Percentiles rank a stretch among this genome's conserved stretches.
These are phyloP conservation scores for Epichloe sylvatica DNA, from an alignment of 2,329 filamentous ascomycete species.

Conservation along the genomic window DNA sequence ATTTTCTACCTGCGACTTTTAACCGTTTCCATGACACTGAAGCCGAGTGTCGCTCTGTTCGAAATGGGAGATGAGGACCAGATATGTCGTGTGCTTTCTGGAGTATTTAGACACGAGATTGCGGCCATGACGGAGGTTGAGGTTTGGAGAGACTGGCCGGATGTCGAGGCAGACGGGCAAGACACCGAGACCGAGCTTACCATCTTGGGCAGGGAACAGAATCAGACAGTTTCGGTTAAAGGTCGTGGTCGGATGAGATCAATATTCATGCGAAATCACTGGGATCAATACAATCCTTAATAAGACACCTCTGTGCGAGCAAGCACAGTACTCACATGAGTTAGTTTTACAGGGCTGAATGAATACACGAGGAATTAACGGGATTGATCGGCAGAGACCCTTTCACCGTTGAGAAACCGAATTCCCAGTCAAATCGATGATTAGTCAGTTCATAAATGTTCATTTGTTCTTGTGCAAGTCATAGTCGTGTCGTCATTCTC, in stretches of 20 bases:
- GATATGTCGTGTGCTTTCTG: conserved; percentile 45
- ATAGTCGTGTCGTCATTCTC: conserved; percentile 1
- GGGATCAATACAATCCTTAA: background rate
- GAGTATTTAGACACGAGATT: conserved; percentile 24
- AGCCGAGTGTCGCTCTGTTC: conserved; percentile 45
- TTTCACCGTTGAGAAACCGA: background rate
- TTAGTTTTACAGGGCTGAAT: background rate
- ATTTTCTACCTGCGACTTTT: conserved; percentile 57
- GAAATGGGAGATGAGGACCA: conserved; percentile 61
- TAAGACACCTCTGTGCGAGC: background rate
- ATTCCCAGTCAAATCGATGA: background rate
- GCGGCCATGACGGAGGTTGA: conserved; percentile 32
- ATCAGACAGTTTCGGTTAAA: conserved; percentile 21
- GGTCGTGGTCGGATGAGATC: conserved; percentile 36
- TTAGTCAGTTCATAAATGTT: background rate
- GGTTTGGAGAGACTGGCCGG: conserved; percentile 59
- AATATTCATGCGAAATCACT: conserved; percentile 17
- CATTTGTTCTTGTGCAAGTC: background rate
- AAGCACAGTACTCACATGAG: no score
- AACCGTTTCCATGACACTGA: conserved; percentile 33
- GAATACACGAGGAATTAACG: background rate
- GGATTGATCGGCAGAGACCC: background rate
- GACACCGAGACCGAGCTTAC: conserved; percentile 10
- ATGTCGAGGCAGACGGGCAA: conserved; percentile 20
- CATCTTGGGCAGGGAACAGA: conserved; percentile 6